Conservation (phyloP, 2,329 filamentous ascomycete genomes). For the Cryphonectria parasitica region DNA sequence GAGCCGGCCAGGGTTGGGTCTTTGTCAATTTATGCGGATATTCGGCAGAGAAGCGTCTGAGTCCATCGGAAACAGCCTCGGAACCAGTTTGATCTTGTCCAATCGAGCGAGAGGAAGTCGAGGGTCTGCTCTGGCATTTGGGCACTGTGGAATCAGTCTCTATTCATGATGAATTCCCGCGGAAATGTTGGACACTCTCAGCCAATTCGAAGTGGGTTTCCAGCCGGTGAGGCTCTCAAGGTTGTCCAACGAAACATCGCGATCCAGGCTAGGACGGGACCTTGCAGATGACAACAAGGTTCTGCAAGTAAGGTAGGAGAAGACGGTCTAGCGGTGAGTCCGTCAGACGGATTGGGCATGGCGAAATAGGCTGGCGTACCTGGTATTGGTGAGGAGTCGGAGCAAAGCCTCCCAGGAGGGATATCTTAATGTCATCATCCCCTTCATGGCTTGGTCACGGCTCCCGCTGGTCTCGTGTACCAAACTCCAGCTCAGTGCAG, state of each 20-base stretch:
- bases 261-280: conserved; percentile 3
- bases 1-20: not conserved
- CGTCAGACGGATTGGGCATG: not conserved
- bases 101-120: no score
- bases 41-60: not conserved
- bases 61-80: not conserved
- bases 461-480: conserved; percentile 15
- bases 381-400: not conserved
- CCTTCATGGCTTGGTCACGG: conserved; percentile 5
- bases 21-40: not conserved
- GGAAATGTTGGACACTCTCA: not conserved
- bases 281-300: conserved; percentile 18
- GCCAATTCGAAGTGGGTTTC: not conserved
- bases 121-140: not conserved
- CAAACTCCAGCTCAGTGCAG: not conserved
- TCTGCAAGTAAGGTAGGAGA: not conserved
- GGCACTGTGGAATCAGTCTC: not conserved
- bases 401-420: not conserved
- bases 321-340: conserved; percentile 6
- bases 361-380: not conserved
- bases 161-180: not conserved
- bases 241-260: not conserved
- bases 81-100: not conserved
- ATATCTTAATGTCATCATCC: not conserved
- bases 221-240: not conserved